Base-by-base conservation (phyloP, 2,329 filamentous ascomycete species). In the Boeremia lycopersici region DNA sequence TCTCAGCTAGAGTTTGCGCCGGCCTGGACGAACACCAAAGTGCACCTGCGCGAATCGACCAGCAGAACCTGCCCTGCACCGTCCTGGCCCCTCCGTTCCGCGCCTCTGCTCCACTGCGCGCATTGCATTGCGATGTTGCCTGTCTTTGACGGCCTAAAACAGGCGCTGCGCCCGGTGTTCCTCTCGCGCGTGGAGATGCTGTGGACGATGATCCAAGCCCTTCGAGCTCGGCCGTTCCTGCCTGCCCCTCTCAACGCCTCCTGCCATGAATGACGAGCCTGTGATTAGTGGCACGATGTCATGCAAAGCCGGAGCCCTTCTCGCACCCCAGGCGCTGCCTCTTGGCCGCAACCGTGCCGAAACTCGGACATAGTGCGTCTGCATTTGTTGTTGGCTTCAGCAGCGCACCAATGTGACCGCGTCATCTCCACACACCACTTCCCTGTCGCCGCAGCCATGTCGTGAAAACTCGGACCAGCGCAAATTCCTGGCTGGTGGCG, bases 351-450 rank as follows among this genome's bases (percentile, higher is more conserved):
- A 31, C 23, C 28, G 28, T 49, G 41, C 47, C 41, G 46, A 43
- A 45, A 23, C 42, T 50, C 43, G 50, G 43, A 33, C 26, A 10
- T 40, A 34, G 33, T 41, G 19, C n/a, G 28, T 45, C 39, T 38
- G 28, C 28, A 30, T 43, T 48, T 33, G 44, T 48, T 45, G 51
- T 45, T 54, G 51, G 45, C 29, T 39, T 44, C 35, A 46, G 40
- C 51, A 40, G 17, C 46, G 35, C 36, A 40, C 52, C 52, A 49
- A 49, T 55, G 45, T 54, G 40, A 45, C 40, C 34, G 45, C 40
- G 40, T 48, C 51, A 44, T 53, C 44, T 44, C 39, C 44, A 48
- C 43, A 42, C 50, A 33, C 40, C 12, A 15, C 52, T 48, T 48
- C 44, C 50, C 38, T 48, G 38, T 33, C 23, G 46, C 36, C 25